Conservation (phyloP, 495 filamentous ascomycete genomes). For the Coniosporium apollinis region DNA sequence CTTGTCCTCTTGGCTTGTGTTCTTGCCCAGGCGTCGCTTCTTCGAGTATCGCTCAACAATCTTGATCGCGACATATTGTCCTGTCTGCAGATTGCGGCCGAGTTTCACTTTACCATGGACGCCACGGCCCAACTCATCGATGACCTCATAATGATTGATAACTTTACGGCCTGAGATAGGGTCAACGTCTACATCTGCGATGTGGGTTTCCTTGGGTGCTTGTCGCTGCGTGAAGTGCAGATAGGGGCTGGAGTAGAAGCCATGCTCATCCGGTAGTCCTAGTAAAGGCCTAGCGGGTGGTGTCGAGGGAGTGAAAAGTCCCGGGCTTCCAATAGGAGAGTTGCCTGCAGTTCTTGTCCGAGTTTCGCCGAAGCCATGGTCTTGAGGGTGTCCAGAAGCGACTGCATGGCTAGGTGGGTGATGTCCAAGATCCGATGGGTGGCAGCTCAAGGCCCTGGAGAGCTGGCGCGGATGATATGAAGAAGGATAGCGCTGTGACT, state of each 20-base stretch:
- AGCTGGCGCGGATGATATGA: conserved; percentile 12
- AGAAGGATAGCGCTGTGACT: conserved; percentile 23
- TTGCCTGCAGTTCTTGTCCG: conserved; percentile 24
- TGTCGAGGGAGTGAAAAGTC: conserved; percentile 20
- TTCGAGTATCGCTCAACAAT: conserved; percentile 94
- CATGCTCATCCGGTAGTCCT: conserved; percentile 12
- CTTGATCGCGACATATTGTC: conserved; percentile 66
- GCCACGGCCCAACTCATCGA: conserved; percentile 87
- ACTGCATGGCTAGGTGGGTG: conserved; percentile 16
- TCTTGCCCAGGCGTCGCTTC: conserved; percentile 69
- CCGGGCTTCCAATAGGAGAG: conserved; percentile 24
- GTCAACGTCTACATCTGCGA: conserved; percentile 77
- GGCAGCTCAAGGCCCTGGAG: conserved; percentile 18
- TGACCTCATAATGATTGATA: conserved; percentile 94
- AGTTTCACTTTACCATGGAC: conserved; percentile 46
- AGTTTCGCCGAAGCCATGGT: conserved; percentile 12
- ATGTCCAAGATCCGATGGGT: conserved; percentile 17
- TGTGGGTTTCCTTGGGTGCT: conserved; percentile 46
- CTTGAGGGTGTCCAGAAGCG: conserved; percentile 10
- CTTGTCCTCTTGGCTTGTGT: conserved; percentile 68
- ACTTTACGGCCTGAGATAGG: conserved; percentile 75
- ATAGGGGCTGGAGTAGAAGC: conserved; percentile 25
- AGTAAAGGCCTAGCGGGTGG: conserved; percentile 11
- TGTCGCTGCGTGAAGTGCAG: conserved; percentile 25
- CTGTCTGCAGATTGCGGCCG: conserved; percentile 46